phyloP scores from a whole-genome alignment of 331 rosid species.

The Pyrus hybrid region DNA sequence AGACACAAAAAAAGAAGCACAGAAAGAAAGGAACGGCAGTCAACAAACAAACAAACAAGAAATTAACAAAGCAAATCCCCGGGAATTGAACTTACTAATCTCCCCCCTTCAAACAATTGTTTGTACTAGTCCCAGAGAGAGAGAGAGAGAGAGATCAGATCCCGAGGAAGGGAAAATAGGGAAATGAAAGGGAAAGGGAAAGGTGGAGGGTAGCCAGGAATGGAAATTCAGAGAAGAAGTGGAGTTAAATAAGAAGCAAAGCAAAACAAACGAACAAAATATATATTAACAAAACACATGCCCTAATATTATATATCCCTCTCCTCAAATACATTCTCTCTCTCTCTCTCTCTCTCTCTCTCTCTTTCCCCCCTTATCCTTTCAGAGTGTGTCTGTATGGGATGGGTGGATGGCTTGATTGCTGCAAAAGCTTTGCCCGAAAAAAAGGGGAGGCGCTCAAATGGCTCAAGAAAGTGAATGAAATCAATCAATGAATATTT shows the following conservation, averaged over 20 bases:
- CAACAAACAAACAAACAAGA: slow-evolving; percentile 1
- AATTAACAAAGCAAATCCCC: slow-evolving; percentile 23
- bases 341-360: background rate
- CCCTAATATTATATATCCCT: slow-evolving; percentile 41
- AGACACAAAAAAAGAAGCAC: slow-evolving; percentile 17
- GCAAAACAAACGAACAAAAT: slow-evolving; percentile 12
- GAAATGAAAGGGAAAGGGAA: slow-evolving; percentile 3
- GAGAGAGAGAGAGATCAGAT: slow-evolving; percentile 17
- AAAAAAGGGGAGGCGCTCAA: slow-evolving; percentile 56
- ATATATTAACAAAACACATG: slow-evolving; percentile 15
- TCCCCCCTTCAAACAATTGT: background rate
- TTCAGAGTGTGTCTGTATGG: slow-evolving; percentile 6
- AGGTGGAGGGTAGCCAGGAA: slow-evolving; percentile 15
- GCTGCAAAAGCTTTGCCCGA: slow-evolving; percentile 54
- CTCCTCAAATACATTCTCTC: slow-evolving; percentile 7
- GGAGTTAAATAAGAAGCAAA: slow-evolving; percentile 45
- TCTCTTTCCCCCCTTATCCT: slow-evolving; percentile 33
- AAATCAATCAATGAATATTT: slow-evolving; percentile 9
- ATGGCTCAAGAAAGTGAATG: slow-evolving; percentile 26
- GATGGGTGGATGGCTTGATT: slow-evolving; percentile 49
- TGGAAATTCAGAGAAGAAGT: slow-evolving; percentile 29
- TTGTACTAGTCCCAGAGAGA: slow-evolving; percentile 4
- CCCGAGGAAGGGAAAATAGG: slow-evolving; percentile 42
- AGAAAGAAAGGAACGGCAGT: slow-evolving; percentile 15
- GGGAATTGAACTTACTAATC: slow-evolving; percentile 39